Evolutionary conservation across 495 filamentous ascomycete species (phyloP), one percentile per base, ranked within the genome.

Genomic region (Neurospora africana): DNA sequence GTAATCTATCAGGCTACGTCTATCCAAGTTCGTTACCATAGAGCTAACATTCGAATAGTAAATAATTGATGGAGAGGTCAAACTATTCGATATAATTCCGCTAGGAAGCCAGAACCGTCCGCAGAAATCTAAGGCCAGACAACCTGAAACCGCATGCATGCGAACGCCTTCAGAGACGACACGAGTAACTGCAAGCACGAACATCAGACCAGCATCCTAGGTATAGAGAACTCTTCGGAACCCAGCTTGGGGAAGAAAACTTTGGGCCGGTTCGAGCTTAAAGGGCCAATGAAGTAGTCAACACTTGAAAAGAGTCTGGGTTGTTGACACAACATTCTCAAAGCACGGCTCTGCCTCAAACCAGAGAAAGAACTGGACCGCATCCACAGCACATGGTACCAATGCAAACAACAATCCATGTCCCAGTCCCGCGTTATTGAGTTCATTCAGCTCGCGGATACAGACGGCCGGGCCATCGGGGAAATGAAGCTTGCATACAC

Each of bases 281-380:
- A 44, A 44, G 2, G 6, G 43, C 0, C 43, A 21, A 19, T 15
- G n/a, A n/a, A n/a, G n/a, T n/a, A 40, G 3, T 40, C 41, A 21
- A n/a, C 43, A 44, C 8, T 21, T 44, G 43, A 19, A 44, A n/a
- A n/a, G 8, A 23, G 44, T 53, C 21, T 15, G 4, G 23, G 47
- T 17, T 17, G 5, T 13, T 1, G 21, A 8, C 47, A 30, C 6
- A 58, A 15, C 2, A 30, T 0, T 0, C 13, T 30, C 5, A 30
- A 58, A 7, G 21, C 47, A 6, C 0, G 2, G 5, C 47, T 44
- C 43, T 23, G 21, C 21, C 5, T 7, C 47, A 27, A 36, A 36
- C 2, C 0, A 13, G 0, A 1, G 3, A 58, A 0, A 58, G 0
- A 33, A 33, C 4, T 2, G 2, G 5, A 36, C 11, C 0, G 0